These are phyloP conservation scores for Ramalina intermedia DNA, from an alignment of 495 filamentous ascomycete genomes.

Conservation along the genomic window DNA sequence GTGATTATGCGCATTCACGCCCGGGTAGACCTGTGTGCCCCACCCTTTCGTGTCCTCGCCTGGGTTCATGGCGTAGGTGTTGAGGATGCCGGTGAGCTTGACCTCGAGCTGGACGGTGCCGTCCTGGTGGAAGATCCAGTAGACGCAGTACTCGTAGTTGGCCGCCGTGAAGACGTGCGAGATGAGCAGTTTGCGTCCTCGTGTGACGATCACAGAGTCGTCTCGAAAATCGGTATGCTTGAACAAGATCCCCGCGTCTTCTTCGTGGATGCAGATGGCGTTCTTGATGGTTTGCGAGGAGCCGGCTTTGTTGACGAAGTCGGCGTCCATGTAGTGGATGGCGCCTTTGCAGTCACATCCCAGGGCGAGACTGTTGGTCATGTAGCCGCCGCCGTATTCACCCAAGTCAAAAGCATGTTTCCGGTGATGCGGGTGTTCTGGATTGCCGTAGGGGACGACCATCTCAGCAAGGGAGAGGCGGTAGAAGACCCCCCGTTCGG, in stretches of 20 bases:
- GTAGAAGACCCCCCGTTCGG: conserved; percentile 70
- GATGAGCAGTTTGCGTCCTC: conserved; percentile 74
- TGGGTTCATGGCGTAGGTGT: conserved; percentile 75
- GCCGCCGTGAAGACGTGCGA: conserved; percentile 92
- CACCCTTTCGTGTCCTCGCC: conserved; percentile 78
- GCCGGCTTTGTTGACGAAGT: conserved; percentile 73
- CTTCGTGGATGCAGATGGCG: conserved; percentile 94
- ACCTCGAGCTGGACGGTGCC: conserved; percentile 90
- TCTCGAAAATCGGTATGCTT: conserved; percentile 96
- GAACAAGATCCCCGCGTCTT: conserved; percentile 85
- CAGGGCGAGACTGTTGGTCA: conserved; percentile 80
- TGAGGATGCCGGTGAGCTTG: conserved; percentile 88
- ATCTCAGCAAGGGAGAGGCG: conserved; percentile 89
- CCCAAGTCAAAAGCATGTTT: conserved; percentile 93
- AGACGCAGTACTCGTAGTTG: conserved; percentile 93
- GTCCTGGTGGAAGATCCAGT: conserved; percentile 92
- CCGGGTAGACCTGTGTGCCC: conserved; percentile 88
- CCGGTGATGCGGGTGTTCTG: conserved; percentile 80
- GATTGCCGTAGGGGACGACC: conserved; percentile 93
- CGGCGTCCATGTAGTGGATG: conserved; percentile 81
- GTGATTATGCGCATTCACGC: conserved; percentile 71
- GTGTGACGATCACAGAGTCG: conserved; percentile 71
- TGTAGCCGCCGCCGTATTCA: conserved; percentile 89
- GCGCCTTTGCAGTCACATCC: conserved; percentile 93
- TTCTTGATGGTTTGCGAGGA: conserved; percentile 73